Percentiles rank a stretch among this genome's conserved stretches.
Evolutionary conservation across 2,329 filamentous ascomycete genomes (phyloP).

Genomic region (Ophiostoma quercus): DNA sequence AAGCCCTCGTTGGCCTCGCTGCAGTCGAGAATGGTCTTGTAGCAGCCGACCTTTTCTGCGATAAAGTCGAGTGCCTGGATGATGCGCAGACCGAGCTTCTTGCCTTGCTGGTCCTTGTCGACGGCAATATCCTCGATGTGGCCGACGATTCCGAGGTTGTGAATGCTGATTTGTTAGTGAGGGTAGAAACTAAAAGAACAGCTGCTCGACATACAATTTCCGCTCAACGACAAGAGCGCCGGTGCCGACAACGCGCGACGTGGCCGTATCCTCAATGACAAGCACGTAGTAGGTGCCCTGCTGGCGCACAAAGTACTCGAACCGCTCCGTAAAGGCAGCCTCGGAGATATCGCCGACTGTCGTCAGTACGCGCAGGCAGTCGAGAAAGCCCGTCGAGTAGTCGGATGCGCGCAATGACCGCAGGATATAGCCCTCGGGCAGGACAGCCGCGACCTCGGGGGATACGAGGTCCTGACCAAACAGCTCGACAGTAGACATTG

Average conservation of each 20-base stretch:
- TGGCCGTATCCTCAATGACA: slow-evolving; percentile 68
- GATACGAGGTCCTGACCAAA: slow-evolving; percentile 76
- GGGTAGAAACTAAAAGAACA: no score
- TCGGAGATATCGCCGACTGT: slow-evolving; percentile 82
- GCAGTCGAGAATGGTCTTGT: slow-evolving; percentile 96
- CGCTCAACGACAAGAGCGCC: slow-evolving; percentile 86
- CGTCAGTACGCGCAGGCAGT: slow-evolving; percentile 85
- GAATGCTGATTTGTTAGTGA: slow-evolving; percentile 53
- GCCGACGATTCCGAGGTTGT: slow-evolving; percentile 74
- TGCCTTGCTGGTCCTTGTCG: slow-evolving; percentile 89
- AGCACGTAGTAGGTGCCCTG: slow-evolving; percentile 79
- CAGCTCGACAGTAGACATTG: slow-evolving; percentile 54
- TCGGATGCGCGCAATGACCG: slow-evolving; percentile 75
- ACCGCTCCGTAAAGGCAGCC: slow-evolving; percentile 70
- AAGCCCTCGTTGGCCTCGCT: slow-evolving; percentile 95
- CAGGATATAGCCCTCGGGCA: slow-evolving; percentile 77
- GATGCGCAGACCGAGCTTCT: slow-evolving; percentile 87
- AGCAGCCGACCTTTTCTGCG: slow-evolving; percentile 83
- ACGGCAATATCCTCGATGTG: slow-evolving; percentile 99
- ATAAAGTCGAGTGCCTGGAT: slow-evolving; percentile 91
- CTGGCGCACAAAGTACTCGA: slow-evolving; percentile 70
- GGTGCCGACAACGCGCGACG: slow-evolving; percentile 72
- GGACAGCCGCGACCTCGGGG: slow-evolving; percentile 61
- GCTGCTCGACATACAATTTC: slow-evolving; percentile 65
- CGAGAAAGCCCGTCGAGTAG: slow-evolving; percentile 77